phyloP scores from a whole-genome alignment of 768 basidiomycete genomes.

The Hysterangium stoloniferum region DNA sequence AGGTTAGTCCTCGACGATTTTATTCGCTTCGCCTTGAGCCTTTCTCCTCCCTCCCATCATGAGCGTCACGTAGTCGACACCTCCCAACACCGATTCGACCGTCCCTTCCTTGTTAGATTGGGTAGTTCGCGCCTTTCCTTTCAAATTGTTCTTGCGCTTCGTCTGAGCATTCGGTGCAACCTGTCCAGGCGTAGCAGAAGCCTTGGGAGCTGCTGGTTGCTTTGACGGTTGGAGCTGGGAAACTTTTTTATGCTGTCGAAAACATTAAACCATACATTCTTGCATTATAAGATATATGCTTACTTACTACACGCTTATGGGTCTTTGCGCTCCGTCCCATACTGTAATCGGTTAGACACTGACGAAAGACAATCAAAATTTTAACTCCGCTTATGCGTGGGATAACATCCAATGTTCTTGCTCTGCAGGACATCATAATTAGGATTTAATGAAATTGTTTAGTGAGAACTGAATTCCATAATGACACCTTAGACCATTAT shows the following conservation, averaged over 20 bases:
- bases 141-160: conserved; percentile 11
- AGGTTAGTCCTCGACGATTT: conserved; percentile 37
- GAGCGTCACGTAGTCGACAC: conserved; percentile 68
- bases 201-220: not conserved
- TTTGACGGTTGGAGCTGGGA: conserved; percentile 4
- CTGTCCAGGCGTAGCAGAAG: not conserved
- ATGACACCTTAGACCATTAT: not conserved
- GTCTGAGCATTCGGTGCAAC: too few species aligned
- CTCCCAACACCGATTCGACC: conserved; percentile 51
- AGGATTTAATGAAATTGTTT: not conserved
- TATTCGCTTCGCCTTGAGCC: conserved; percentile 57
- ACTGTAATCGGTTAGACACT: not conserved
- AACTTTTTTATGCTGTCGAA: not conserved
- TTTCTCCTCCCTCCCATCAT: conserved; percentile 65
- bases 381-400: not conserved
- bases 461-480: too few species aligned
- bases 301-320: conserved; percentile 52
- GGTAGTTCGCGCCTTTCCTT: conserved; percentile 11
- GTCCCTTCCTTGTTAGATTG: not conserved
- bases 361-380: not conserved
- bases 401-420: not conserved
- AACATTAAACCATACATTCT: not conserved
- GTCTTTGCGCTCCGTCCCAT: conserved; percentile 59
- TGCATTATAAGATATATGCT: not conserved
- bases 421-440: not conserved